These are phyloP conservation scores for Exophiala dermatitidis DNA, from an alignment of 2,329 filamentous ascomycete genomes.

Conservation along the genomic window DNA sequence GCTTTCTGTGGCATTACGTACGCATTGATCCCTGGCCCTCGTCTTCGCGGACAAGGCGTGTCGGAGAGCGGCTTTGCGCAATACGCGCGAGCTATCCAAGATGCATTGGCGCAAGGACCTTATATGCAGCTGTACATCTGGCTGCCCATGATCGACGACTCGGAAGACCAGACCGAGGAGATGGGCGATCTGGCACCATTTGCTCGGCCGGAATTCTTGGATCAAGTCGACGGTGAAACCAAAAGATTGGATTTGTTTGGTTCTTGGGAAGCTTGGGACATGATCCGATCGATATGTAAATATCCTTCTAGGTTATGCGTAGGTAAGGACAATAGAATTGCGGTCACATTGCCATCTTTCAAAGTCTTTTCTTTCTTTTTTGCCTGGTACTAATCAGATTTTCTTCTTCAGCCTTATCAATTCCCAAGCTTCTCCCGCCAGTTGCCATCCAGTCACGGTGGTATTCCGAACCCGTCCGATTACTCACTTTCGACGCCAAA, in stretches of 20 bases:
- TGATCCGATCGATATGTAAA: slow-evolving; percentile 74
- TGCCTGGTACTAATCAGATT: slow-evolving; percentile 7
- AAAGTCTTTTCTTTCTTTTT: neutral
- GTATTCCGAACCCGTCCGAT: slow-evolving; percentile 56
- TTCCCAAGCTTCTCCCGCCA: slow-evolving; percentile 54
- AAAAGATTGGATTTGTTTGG: slow-evolving; percentile 63
- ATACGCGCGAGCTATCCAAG: slow-evolving; percentile 76
- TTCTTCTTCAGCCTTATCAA: slow-evolving; percentile 44
- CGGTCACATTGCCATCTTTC: neutral
- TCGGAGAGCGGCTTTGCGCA: slow-evolving; percentile 52
- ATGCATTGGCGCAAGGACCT: slow-evolving; percentile 65
- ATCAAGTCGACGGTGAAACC: slow-evolving; percentile 28
- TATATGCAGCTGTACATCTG: slow-evolving; percentile 76
- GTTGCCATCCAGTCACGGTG: slow-evolving; percentile 52
- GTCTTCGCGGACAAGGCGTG: slow-evolving; percentile 51
- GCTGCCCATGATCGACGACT: slow-evolving; percentile 73
- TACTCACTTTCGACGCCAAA: slow-evolving; percentile 47
- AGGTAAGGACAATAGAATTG: slow-evolving; percentile 53
- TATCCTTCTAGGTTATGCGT: slow-evolving; percentile 75
- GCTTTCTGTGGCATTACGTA: slow-evolving; percentile 87
- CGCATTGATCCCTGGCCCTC: slow-evolving; percentile 73
- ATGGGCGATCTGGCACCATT: slow-evolving; percentile 41
- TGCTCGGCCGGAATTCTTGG: slow-evolving; percentile 37
- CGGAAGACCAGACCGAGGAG: slow-evolving; percentile 46
- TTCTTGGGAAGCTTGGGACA: slow-evolving; percentile 90